A percentile compares a stretch with the other conserved stretches of the same genome.
phyloP scores from a whole-genome alignment of 352 stramenopile species.

The Pythium biforme region DNA sequence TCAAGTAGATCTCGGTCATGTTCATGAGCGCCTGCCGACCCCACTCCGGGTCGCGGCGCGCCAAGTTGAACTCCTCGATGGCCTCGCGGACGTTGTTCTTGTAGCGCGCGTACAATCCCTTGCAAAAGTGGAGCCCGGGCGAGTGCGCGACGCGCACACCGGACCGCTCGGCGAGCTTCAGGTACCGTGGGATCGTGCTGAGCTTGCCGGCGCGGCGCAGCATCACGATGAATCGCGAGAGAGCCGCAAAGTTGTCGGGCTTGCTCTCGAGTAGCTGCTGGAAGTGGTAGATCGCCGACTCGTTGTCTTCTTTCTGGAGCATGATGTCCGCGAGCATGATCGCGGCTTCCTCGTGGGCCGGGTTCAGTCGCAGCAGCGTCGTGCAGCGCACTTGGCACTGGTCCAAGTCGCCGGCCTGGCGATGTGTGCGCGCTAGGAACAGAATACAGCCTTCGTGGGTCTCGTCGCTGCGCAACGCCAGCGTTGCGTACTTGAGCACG shows the following conservation, averaged over 20 bases:
- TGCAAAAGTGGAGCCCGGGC: slow-evolving; percentile 89
- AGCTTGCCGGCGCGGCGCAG: slow-evolving; percentile 86
- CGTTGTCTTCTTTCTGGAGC: slow-evolving; percentile 87
- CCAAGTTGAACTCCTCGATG: slow-evolving; percentile 90
- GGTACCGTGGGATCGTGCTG: slow-evolving; percentile 53
- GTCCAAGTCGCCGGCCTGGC: slow-evolving; percentile 75
- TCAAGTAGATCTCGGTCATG: slow-evolving; percentile 95
- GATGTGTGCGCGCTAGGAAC: slow-evolving; percentile 69
- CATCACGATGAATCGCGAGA: slow-evolving; percentile 88
- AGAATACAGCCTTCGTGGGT: slow-evolving; percentile 86
- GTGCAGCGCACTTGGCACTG: slow-evolving; percentile 86
- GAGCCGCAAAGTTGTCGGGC: slow-evolving; percentile 88
- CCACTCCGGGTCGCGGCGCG: slow-evolving; percentile 86
- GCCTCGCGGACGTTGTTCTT: slow-evolving; percentile 90
- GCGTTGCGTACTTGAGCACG: slow-evolving; percentile 75
- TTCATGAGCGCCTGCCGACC: slow-evolving; percentile 85
- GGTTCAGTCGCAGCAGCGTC: slow-evolving; percentile 78
- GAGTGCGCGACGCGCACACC: slow-evolving; percentile 75
- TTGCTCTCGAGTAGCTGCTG: slow-evolving; percentile 87
- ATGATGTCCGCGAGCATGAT: slow-evolving; percentile 91
- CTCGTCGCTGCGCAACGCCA: slow-evolving; percentile 75
- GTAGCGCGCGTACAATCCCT: slow-evolving; percentile 87
- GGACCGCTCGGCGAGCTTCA: slow-evolving; percentile 78
- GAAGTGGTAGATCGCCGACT: slow-evolving; percentile 88
- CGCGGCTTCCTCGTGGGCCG: slow-evolving; percentile 79